Evolutionary conservation across 2,329 filamentous ascomycete species (phyloP), one percentile per base, ranked within the genome.

Genomic region (Aspergillus sp.): DNA sequence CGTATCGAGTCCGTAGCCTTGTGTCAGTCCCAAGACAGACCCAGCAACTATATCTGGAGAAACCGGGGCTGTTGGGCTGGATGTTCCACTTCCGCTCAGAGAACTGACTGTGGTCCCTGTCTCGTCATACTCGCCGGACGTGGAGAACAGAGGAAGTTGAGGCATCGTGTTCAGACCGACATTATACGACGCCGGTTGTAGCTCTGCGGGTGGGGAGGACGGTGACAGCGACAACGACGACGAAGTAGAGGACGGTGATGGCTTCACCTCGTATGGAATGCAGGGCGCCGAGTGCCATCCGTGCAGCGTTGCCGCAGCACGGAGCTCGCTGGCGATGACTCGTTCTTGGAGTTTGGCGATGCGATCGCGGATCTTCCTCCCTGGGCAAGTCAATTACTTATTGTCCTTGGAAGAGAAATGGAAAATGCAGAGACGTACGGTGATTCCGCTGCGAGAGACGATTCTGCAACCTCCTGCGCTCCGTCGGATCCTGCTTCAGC

Each of bases 331-430:
- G 7, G 69, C 70, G 11, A 72, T 69, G 5, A 72, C 70, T 2
- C 69, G 69, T 36, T 72, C 70, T 56, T 72, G 70, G 2, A 72
- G 65, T 50, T 72, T 72, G 17, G 70, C 68, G 44, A 72, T 72
- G 5, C 70, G 68, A 30, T 72, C 70, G 44, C 70, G 62, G 36
- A 71, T 71, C 34, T 72, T 72, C 26, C 70, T 66, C 6, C 70
- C 70, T 72, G 17, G 15, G n/a, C 4, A 11, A 12, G 8, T 17
- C 13, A 34, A 36, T 17, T 56, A 11, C 48, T 34, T 41, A n/a
- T 32, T 18, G n/a, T 8, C n/a, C n/a, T n/a, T n/a, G n/a, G n/a
- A n/a, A n/a, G n/a, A n/a, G n/a, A n/a, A n/a, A n/a, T n/a, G 45
- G 24, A 36, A 7, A 15, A 8, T 4, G 18, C 20, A 7, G 6